Base-by-base conservation (phyloP, 352 stramenopile species). In the Albugo laibachii region DNA sequence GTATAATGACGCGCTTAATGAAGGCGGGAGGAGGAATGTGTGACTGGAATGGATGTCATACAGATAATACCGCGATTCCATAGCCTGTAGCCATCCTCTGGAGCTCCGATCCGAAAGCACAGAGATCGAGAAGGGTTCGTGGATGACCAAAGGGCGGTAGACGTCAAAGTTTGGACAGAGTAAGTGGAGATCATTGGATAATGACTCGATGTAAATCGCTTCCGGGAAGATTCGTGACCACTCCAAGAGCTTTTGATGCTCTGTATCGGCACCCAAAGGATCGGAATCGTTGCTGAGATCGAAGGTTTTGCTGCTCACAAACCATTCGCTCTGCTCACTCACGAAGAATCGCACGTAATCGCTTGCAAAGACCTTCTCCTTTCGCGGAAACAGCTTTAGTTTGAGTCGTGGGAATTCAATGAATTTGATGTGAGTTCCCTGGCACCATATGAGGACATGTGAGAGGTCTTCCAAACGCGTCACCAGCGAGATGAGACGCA, bases 371-470 rank as follows among this genome's bases (percentile, higher is more conserved):
- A 8, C 8, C 16, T 43, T 24, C 8, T 10, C 8, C 3, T 10
- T 24, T 53, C 58, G 57, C 49, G 81, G 76, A 43, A 76, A 63
- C 47, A 99, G 94, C 45, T 92, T 97, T 14, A 99, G 60, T 55
- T 97, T 97, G 16, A 99, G 66, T 27, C 95, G 72, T 20, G 95
- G 95, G 21, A 99, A 69, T 54, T 99, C 95, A 57, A 99, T 87
- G 43, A 95, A 82, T 55, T 95, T 84, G 53, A 99, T 93, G 11
- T 61, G 64, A 65, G 43, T 66, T 69, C 57, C 85, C 96, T 94
- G 94, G 99, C 21, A 98, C 80, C 31, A 99, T 10, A 43, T 43
- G 38, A 43, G 57, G 24, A 99, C 81, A 62, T 99, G 94, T 11
- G 91, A 97, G 34, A 98, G 62, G 47, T 97, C 92, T 52, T 99